phyloP scores from a whole-genome alignment of 805 yeast genomes.

The Groenewaldozyma tartarivorans region DNA sequence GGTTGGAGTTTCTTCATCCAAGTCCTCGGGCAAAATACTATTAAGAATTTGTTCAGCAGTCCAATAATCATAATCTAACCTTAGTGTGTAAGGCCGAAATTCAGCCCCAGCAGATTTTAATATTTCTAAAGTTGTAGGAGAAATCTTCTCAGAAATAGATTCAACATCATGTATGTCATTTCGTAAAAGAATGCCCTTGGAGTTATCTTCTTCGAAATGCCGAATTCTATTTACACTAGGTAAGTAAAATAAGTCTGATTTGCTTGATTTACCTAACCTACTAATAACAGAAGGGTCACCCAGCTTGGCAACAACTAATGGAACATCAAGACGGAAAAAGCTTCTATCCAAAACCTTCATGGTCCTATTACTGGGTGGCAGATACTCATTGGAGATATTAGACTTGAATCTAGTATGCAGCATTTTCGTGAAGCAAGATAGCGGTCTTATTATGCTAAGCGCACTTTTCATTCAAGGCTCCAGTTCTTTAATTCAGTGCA shows the following conservation, averaged over 20 bases:
- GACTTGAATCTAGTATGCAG: no score
- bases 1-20: conserved; percentile 61
- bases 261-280: conserved; percentile 47
- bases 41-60: conserved; percentile 75
- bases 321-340: conserved; percentile 48
- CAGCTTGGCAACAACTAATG: conserved; percentile 58
- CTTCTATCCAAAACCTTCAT: conserved; percentile 60
- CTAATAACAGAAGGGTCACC: conserved; percentile 57
- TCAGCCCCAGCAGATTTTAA: conserved; percentile 40
- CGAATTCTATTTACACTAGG: conserved; percentile 66
- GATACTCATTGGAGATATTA: conserved; percentile 3
- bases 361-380: conserved; percentile 60
- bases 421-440: no score
- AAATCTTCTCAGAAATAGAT: conserved; percentile 31
- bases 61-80: conserved; percentile 73
- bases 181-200: conserved; percentile 52
- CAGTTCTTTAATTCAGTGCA: no score
- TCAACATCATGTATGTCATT: conserved; percentile 37
- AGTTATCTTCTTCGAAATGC: conserved; percentile 22
- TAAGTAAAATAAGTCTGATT: conserved; percentile 54
- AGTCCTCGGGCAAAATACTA: conserved; percentile 65
- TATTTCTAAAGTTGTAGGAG: conserved; percentile 35
- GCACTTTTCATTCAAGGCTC: no score
- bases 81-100: conserved; percentile 44
- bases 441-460: no score